Conservation (phyloP, 331 rosid genomes). For the Pyrus hybrid region DNA sequence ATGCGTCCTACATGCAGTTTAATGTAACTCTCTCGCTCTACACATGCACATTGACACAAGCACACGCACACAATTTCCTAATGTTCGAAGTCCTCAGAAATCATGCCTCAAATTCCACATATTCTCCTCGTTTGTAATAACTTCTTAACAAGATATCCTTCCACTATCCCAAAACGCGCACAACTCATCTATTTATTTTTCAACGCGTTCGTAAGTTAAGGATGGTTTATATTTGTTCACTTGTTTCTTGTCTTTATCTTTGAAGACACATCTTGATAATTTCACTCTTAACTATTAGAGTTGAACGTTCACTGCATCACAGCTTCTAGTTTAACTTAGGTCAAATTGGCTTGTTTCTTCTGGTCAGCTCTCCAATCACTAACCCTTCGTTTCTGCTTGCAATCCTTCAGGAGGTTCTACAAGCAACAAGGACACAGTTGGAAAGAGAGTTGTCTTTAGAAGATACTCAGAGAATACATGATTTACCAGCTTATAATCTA, state of each 20-base stretch:
- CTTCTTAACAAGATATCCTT: too few species aligned
- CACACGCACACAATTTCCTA: background rate
- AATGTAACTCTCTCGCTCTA: constrained; percentile 49
- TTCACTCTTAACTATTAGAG: too few species aligned
- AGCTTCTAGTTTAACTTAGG: background rate
- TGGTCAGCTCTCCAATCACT: background rate
- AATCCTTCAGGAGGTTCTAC: constrained; percentile 68
- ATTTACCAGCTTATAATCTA: constrained; percentile 80
- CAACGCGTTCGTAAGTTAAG: too few species aligned
- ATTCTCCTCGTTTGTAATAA: too few species aligned
- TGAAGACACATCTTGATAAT: too few species aligned
- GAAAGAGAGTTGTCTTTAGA: constrained; percentile 88
- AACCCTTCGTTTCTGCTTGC: background rate
- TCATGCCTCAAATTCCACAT: too few species aligned
- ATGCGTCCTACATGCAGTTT: constrained; percentile 91
- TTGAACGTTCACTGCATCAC: too few species aligned
- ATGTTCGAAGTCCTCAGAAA: too few species aligned
- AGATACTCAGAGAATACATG: constrained; percentile 65
- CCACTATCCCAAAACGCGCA: too few species aligned
- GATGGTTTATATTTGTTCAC: too few species aligned
- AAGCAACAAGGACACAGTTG: constrained; percentile 64
- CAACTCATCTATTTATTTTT: too few species aligned
- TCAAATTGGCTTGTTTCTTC: background rate
- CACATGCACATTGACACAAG: background rate
- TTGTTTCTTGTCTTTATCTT: too few species aligned